A percentile compares a stretch with the other conserved stretches of the same genome.
phyloP scores from a whole-genome alignment of 2,329 filamentous ascomycete species.

The Phialophora macrospora region DNA sequence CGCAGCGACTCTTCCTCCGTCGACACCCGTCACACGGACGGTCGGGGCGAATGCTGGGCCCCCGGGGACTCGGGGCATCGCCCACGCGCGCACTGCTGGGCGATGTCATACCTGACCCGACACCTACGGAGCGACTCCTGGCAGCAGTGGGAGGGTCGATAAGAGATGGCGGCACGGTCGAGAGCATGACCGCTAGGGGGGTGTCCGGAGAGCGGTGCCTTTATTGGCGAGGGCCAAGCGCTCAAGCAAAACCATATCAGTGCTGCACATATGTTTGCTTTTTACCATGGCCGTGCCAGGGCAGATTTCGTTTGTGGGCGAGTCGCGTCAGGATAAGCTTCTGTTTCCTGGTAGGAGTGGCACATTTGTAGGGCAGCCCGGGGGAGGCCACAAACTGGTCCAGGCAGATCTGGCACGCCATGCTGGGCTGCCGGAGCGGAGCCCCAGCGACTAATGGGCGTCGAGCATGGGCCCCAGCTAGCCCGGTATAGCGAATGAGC shows the following conservation, averaged over 20 bases:
- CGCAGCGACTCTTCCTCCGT: constrained; percentile 38
- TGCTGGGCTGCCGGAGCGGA: constrained; percentile 18
- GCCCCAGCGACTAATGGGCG: constrained; percentile 22
- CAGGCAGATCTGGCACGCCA: constrained; percentile 23
- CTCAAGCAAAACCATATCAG: constrained; percentile 7
- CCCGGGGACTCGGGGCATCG: constrained; percentile 18
- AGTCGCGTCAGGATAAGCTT: constrained; percentile 28
- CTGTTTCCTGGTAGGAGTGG: constrained; percentile 23
- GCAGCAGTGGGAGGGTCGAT: constrained; percentile 20
- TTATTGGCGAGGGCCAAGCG: constrained; percentile 22
- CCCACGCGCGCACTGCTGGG: constrained; percentile 22
- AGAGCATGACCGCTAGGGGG: constrained; percentile 33
- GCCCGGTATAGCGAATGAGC: constrained; percentile 24
- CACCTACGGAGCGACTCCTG: constrained; percentile 6
- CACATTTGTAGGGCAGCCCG: neutral
- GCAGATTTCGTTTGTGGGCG: constrained; percentile 17
- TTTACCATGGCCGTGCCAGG: neutral
- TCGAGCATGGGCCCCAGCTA: neutral
- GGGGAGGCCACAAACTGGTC: constrained; percentile 16
- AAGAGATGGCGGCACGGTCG: constrained; percentile 30
- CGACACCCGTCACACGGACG: constrained; percentile 39
- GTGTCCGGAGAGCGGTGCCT: constrained; percentile 19
- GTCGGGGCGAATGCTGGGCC: constrained; percentile 25
- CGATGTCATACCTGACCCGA: constrained; percentile 25
- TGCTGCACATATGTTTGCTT: constrained; percentile 13